Conservation (phyloP, 352 stramenopile genomes). For the Globisporangium rhizosaccharum region DNA sequence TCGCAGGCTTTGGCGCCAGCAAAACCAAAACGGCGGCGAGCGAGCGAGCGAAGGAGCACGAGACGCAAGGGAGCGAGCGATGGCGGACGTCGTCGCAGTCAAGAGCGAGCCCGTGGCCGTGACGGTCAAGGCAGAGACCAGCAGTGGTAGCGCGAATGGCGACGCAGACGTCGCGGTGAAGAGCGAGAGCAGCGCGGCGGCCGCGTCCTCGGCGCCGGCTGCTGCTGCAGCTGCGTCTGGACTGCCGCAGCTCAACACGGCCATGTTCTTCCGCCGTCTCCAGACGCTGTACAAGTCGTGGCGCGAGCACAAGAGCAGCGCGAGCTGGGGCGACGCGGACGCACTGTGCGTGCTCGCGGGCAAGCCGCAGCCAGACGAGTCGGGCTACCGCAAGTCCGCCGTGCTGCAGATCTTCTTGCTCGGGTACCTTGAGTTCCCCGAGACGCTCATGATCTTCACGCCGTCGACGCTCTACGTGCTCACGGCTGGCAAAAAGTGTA, state of each 20-base stretch:
- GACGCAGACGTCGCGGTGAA: slow-evolving; percentile 17
- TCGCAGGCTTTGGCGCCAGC: background rate
- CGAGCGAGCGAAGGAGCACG: background rate
- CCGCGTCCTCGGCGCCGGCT: background rate
- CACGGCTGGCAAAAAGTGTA: slow-evolving; percentile 87
- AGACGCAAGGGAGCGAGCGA: slow-evolving; percentile 7
- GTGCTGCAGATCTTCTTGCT: slow-evolving; percentile 90
- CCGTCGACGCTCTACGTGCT: slow-evolving; percentile 78
- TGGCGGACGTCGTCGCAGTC: slow-evolving; percentile 20
- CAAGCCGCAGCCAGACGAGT: slow-evolving; percentile 79
- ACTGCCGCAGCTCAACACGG: slow-evolving; percentile 45
- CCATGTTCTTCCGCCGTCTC: slow-evolving; percentile 81
- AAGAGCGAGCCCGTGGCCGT: slow-evolving; percentile 17
- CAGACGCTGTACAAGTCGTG: slow-evolving; percentile 67
- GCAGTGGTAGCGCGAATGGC: slow-evolving; percentile 14
- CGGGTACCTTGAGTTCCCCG: slow-evolving; percentile 89
- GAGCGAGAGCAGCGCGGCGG: slow-evolving; percentile 17
- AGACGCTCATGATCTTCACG: slow-evolving; percentile 91
- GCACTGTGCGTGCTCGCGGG: slow-evolving; percentile 81
- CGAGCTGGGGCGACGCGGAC: slow-evolving; percentile 53
- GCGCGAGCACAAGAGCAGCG: slow-evolving; percentile 42
- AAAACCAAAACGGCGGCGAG: background rate
- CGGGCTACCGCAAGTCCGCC: slow-evolving; percentile 85
- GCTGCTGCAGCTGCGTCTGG: slow-evolving; percentile 4
- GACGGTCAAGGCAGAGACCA: slow-evolving; percentile 17